phyloP scores from a whole-genome alignment of 495 filamentous ascomycete genomes.

The Penicillium lagena region DNA sequence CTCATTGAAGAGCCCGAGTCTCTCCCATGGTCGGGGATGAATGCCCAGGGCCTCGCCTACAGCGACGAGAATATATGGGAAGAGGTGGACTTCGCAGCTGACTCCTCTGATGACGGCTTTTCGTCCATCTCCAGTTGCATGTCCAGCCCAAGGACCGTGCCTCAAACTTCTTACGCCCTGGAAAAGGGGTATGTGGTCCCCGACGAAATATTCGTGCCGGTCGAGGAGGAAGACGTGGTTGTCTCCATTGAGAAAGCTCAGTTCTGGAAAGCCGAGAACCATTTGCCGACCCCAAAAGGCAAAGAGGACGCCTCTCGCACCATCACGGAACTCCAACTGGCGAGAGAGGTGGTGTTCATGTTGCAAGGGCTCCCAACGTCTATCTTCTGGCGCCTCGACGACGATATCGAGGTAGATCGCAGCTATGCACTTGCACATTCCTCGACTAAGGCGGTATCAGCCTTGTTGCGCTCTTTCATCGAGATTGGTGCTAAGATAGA shows the following conservation, averaged over 20 bases:
- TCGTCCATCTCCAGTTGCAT: conserved; percentile 25
- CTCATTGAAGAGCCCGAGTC: conserved; percentile 34
- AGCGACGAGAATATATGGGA: conserved; percentile 71
- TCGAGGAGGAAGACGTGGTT: conserved; percentile 35
- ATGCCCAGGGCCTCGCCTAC: conserved; percentile 64
- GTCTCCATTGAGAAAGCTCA: conserved; percentile 51
- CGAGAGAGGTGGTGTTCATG: conserved; percentile 82
- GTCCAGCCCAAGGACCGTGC: conserved; percentile 15
- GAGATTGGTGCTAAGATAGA: conserved; percentile 41
- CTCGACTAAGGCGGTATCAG: conserved; percentile 28
- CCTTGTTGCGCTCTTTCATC: conserved; percentile 36
- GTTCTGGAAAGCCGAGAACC: conserved; percentile 51
- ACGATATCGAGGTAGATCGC: conserved; percentile 29
- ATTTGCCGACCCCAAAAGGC: conserved; percentile 14
- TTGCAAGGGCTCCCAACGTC: conserved; percentile 71
- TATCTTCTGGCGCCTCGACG: conserved; percentile 49
- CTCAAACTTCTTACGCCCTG: conserved; percentile 11
- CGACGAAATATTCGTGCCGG: conserved; percentile 27
- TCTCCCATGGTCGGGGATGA: conserved; percentile 70
- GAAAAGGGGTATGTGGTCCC: conserved; percentile 33
- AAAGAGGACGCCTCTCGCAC: conserved; percentile 33
- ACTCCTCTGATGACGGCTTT: conserved; percentile 54
- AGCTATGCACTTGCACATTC: conserved; percentile 33
- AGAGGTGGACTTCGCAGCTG: conserved; percentile 62
- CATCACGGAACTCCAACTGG: conserved; percentile 65